Evolutionary conservation across 2,329 filamentous ascomycete species (phyloP), one percentile per base, ranked within the genome.

Genomic region (Zymoseptoria brevis): DNA sequence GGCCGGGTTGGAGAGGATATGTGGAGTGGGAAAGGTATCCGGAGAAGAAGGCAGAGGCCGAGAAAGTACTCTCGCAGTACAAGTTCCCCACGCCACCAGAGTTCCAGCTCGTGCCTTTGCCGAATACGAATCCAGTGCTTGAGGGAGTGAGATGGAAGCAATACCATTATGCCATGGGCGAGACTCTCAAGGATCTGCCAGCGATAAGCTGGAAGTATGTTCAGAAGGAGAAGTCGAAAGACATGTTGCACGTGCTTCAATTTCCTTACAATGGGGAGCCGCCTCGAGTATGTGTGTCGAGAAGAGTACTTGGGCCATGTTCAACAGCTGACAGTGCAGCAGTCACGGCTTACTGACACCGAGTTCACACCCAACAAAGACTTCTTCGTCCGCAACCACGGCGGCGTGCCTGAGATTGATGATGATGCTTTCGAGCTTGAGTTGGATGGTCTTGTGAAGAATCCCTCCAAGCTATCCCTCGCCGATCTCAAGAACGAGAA

Each of bases 381-480:
- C n/a, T 82, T 85, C 64, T 90, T 88, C 63, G 83, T 90, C 0
- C 78, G 87, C 7, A 90, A 90, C 60, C 87, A 90, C 62, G 86
- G 87, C 8, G 86, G 87, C 0, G 83, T 90, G 19, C 87, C 87
- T 0, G 75, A 81, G 7, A 88, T 89, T 57, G 79, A 87, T 8
- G 73, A 78, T 1, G 76, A 24, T n/a, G 75, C 79, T 2, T 86
- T 75, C 66, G 78, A 74, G 22, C 75, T 87, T 16, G 73, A 75
- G 1, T 70, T 89, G 4, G 82, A 84, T 58, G 85, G 86, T 0
- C 75, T 87, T 0, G 86, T 88, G 3, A 80, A 80, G 5, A 75
- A 81, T 2, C 84, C 85, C 0, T 79, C 79, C 56, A 76, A 70
- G 1, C 77, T 87, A 57, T 84, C 81, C 0, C 66, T 89, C 0